These are phyloP conservation scores for Salix caprea DNA, from an alignment of 345 rosid species.

Conservation along the genomic window DNA sequence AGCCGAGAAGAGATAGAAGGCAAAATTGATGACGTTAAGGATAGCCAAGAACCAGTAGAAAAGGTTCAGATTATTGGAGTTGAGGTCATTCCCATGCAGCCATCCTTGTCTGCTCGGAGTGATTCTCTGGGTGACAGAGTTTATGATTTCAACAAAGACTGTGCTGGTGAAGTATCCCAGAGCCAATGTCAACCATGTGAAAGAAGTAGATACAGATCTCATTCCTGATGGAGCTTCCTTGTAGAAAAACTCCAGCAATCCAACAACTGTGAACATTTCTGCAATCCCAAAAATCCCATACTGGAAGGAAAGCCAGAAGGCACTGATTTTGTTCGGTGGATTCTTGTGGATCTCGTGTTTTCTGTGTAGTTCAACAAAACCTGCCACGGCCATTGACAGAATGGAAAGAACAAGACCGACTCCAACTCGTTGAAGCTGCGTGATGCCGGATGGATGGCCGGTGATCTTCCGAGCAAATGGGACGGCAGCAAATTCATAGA, in stretches of 20 bases:
- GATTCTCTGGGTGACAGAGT: slow-evolving; percentile 12
- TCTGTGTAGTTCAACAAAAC: slow-evolving; percentile 23
- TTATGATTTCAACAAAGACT: slow-evolving; percentile 15
- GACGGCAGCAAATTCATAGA: slow-evolving; percentile 41
- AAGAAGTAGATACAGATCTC: slow-evolving; percentile 36
- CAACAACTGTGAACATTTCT: slow-evolving; percentile 36
- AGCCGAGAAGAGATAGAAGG: slow-evolving; percentile 31
- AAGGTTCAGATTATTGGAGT: slow-evolving; percentile 26
- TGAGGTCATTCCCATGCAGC: slow-evolving; percentile 29
- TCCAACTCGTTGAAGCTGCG: slow-evolving; percentile 36
- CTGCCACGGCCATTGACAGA: slow-evolving; percentile 23
- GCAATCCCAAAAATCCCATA: slow-evolving; percentile 34
- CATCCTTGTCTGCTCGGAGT: slow-evolving; percentile 14
- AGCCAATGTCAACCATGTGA: slow-evolving; percentile 30
- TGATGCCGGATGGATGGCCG: slow-evolving; percentile 40
- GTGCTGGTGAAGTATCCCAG: slow-evolving; percentile 36
- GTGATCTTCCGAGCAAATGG: slow-evolving; percentile 44
- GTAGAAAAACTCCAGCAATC: slow-evolving; percentile 40
- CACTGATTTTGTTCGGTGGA: slow-evolving; percentile 22
- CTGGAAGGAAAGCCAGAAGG: slow-evolving; percentile 37
- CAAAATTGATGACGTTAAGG: slow-evolving; percentile 25
- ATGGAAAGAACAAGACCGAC: slow-evolving; percentile 16
- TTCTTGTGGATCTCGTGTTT: slow-evolving; percentile 11
- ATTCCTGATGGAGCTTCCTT: slow-evolving; percentile 28
- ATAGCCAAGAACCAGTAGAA: slow-evolving; percentile 37